Base-by-base conservation (phyloP, 106 monocot genomes). In the Gastrodia elata region DNA sequence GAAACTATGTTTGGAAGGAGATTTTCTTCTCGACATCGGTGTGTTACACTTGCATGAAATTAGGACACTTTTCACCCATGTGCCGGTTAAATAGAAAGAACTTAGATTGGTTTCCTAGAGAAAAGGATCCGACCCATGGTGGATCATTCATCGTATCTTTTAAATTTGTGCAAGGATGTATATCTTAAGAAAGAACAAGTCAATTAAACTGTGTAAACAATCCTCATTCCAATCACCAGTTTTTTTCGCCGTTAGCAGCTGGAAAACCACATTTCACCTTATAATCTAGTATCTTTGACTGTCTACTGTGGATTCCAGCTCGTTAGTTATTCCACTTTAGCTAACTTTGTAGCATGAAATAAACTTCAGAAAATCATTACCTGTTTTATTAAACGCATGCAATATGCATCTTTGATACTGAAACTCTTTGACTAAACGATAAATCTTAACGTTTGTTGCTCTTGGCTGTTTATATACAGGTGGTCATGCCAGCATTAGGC, bases 401-500 rank as follows among this genome's bases (percentile, higher is more conserved):
- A 32, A 34, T 13, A 15, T 34, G 10, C 15, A 11, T 67, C 20
- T 67, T 28, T 38, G 30, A 36, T 37, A 38, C 0, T 52, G 2
- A 6, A 67, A 34, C 37, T 37, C 38, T 1, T 24, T 39, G 24
- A 2, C 40, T 18, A 37, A 25, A 40, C 40, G 16, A 37, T 69
- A 69, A 69, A 39, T 22, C 69, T 39, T 2, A 40, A 40, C 24
- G 22, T n/a, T 68, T 38, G 7, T n/a, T 68, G 68, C 25, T 65
- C 6, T 38, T 14, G 13, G 4, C 26, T 61, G 0, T 72, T 22
- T 24, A 14, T 68, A 32, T 73, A 74, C 86, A 91, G 94, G 80
- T 40, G 52, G 78, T 94, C 56, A 80, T 94, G 79, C 94, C 94
- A 73, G 81, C 44, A 40, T 75, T 88, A 25, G 87, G 86, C 27